Conservation (phyloP, 1,284 basidiomycete genomes). For the Ceratobasidium sp. region DNA sequence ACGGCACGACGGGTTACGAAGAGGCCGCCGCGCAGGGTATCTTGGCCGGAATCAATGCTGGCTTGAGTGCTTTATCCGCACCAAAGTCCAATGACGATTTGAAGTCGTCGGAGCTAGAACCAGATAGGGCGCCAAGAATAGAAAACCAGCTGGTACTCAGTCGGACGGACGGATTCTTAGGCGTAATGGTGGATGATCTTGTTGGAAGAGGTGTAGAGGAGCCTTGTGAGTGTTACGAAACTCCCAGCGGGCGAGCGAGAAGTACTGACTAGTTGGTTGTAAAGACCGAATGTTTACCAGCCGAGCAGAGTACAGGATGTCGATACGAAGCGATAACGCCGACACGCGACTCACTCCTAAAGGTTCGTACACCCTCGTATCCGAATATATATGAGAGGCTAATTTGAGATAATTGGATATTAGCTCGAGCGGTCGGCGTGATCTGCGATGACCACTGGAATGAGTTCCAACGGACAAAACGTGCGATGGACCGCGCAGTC, state of each 20-base stretch:
- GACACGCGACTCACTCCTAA: conserved; percentile 83
- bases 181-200: conserved; percentile 92
- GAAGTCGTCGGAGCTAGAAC: too few relatives aligned
- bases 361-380: conserved; percentile 68
- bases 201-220: conserved; percentile 90
- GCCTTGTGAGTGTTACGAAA: conserved; percentile 72
- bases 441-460: conserved; percentile 77
- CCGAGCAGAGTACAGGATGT: conserved; percentile 89
- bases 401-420: conserved; percentile 29
- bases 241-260: not conserved
- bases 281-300: conserved; percentile 97
- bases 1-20: conserved; percentile 93
- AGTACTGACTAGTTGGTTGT: conserved; percentile 37
- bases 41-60: conserved; percentile 89
- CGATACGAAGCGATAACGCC: conserved; percentile 89
- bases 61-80: conserved; percentile 70
- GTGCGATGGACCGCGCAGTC: conserved; percentile 67
- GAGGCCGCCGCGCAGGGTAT: conserved; percentile 91
- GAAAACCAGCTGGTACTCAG: conserved; percentile 72
- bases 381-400: too few relatives aligned
- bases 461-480: conserved; percentile 64
- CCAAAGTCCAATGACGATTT: too few relatives aligned
- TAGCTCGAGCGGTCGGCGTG: conserved; percentile 68
- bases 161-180: conserved; percentile 85
- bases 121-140: too few relatives aligned